These are phyloP conservation scores for Microdochium nivale DNA, from an alignment of 2,329 filamentous ascomycete genomes.

Conservation along the genomic window DNA sequence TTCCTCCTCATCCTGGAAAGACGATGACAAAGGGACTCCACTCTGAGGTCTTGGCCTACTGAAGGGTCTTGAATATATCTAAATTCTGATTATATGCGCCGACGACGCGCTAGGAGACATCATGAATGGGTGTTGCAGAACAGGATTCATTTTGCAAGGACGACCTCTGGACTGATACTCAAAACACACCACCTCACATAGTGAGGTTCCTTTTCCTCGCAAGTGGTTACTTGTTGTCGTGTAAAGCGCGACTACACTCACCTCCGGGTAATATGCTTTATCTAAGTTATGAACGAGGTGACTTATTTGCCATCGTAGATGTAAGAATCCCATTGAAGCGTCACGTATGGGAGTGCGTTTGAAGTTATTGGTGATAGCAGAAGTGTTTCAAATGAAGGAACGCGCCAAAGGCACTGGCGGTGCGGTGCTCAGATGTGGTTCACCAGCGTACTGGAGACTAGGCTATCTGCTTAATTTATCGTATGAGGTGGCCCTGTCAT, in stretches of 20 bases:
- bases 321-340: neutral
- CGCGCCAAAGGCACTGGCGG: neutral
- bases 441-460: neutral
- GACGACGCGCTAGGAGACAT: neutral
- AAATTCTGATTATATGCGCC: neutral
- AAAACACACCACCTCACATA: neutral
- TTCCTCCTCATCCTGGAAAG: neutral
- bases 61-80: neutral
- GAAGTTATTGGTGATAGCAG: neutral
- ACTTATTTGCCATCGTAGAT: neutral
- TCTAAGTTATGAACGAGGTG: neutral
- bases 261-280: neutral
- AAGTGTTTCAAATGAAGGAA: neutral
- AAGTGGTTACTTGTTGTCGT: neutral
- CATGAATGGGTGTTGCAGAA: neutral
- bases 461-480: neutral
- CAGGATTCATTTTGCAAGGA: neutral
- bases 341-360: neutral
- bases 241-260: neutral
- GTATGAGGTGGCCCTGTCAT: neutral
- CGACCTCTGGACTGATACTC: neutral
- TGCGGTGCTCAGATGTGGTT: neutral
- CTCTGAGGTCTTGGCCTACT: neutral
- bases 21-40: neutral
- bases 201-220: neutral